A percentile compares a stretch with the other conserved stretches of the same genome.
Evolutionary conservation across 2,329 filamentous ascomycete species (phyloP).

Genomic region (Trichothecium sympodiale): DNA sequence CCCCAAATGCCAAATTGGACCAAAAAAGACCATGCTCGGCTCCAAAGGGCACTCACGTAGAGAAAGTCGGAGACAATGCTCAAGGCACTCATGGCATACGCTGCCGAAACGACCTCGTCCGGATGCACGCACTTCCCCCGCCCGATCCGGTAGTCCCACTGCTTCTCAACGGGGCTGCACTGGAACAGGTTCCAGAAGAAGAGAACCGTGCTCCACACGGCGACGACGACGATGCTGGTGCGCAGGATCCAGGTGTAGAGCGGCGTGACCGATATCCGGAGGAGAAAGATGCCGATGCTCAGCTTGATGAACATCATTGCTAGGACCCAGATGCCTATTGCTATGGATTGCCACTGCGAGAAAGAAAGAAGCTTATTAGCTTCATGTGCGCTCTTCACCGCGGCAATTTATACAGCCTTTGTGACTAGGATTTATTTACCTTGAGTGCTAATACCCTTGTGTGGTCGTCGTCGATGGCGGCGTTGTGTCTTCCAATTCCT

Average conservation of each 20-base stretch:
- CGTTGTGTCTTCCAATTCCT: conserved; percentile 37
- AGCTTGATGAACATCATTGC: conserved; percentile 48
- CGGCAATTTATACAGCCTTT: background rate
- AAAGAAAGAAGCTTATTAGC: background rate
- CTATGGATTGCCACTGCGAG: conserved; percentile 37
- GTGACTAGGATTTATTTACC: conserved; percentile 17
- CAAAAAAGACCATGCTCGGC: no score
- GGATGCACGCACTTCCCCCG: conserved; percentile 29
- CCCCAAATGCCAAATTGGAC: no score
- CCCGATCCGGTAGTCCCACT: conserved; percentile 41
- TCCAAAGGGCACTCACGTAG: conserved; percentile 27
- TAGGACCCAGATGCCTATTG: conserved; percentile 36
- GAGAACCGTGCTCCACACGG: conserved; percentile 32
- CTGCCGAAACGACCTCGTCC: conserved; percentile 32
- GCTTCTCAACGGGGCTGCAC: conserved; percentile 35
- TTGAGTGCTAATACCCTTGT: conserved; percentile 33
- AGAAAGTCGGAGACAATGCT: conserved; percentile 43
- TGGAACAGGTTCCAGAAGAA: conserved; percentile 44
- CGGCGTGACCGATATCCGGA: conserved; percentile 33
- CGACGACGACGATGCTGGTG: conserved; percentile 32
- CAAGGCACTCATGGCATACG: conserved; percentile 40
- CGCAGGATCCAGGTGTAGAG: conserved; percentile 37
- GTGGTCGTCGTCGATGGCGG: conserved; percentile 24
- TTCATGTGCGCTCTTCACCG: no score
- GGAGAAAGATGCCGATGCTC: conserved; percentile 40